These are phyloP conservation scores for Euphrasia arctica DNA, from an alignment of 305 asterid species.

Conservation along the genomic window DNA sequence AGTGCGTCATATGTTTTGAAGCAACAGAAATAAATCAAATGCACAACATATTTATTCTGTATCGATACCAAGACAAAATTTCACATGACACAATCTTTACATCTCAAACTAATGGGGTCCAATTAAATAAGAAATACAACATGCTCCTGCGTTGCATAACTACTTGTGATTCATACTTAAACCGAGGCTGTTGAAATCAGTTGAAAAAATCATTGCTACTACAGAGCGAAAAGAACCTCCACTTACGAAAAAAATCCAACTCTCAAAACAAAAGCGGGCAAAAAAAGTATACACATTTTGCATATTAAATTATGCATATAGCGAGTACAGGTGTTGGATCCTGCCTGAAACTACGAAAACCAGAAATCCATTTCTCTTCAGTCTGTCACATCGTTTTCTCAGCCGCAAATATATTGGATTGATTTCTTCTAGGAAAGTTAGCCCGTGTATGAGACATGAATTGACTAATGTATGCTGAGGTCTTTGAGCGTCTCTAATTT, in stretches of 20 bases:
- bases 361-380: conserved; percentile 21
- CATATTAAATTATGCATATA: conserved; percentile 31
- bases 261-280: conserved; percentile 24
- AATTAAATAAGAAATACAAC: conserved; percentile 48
- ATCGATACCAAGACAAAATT: conserved; percentile 39
- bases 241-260: conserved; percentile 26
- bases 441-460: conserved; percentile 20
- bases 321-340: conserved; percentile 23
- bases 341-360: no score
- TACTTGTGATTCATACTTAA: conserved; percentile 23
- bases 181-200: conserved; percentile 23
- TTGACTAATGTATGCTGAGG: conserved; percentile 48
- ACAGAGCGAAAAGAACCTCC: conserved; percentile 23
- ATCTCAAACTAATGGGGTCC: conserved; percentile 30
- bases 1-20: no score
- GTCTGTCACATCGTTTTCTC: not conserved
- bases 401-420: conserved; percentile 24
- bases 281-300: conserved; percentile 34
- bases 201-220: not conserved
- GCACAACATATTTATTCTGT: not conserved
- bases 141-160: conserved; percentile 31
- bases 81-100: conserved; percentile 44
- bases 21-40: no score
- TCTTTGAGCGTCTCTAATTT: conserved; percentile 51
- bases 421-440: conserved; percentile 22